Conservation (phyloP, 805 yeast species). For the Pichia rugopelliculosa region DNA sequence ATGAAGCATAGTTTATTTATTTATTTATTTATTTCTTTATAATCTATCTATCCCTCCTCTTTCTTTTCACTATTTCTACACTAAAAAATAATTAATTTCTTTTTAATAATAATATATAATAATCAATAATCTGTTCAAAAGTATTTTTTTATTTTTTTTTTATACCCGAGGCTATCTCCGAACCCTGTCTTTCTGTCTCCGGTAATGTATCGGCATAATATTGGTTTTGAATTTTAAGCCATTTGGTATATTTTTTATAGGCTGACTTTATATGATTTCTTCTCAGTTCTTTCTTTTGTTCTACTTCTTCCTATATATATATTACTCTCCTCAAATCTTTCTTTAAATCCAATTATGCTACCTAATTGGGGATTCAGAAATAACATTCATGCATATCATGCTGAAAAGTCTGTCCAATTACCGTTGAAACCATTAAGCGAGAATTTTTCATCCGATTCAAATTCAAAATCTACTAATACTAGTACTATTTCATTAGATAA, state of each 20-base stretch:
- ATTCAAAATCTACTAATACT: conserved; percentile 1
- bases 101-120: too few relatives aligned
- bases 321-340: background rate
- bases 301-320: background rate
- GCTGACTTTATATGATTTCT: too few relatives aligned
- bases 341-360: conserved; percentile 3
- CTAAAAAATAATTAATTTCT: too few relatives aligned
- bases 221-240: too few relatives aligned
- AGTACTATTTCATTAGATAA: conserved; percentile 25
- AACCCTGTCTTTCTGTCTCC: background rate
- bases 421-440: conserved; percentile 14
- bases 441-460: background rate
- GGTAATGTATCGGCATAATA: too few relatives aligned
- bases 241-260: too few relatives aligned
- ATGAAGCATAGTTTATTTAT: conserved; percentile 1
- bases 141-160: background rate
- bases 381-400: conserved; percentile 22
- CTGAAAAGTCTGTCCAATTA: conserved; percentile 20
- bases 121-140: too few relatives aligned
- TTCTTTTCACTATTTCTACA: background rate
- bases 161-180: too few relatives aligned
- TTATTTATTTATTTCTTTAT: background rate
- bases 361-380: conserved; percentile 30
- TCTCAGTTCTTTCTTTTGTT: background rate
- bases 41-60: background rate